phyloP scores from a whole-genome alignment of 1,139 yeast species.

The Barnettozyma hawaiiensis region DNA sequence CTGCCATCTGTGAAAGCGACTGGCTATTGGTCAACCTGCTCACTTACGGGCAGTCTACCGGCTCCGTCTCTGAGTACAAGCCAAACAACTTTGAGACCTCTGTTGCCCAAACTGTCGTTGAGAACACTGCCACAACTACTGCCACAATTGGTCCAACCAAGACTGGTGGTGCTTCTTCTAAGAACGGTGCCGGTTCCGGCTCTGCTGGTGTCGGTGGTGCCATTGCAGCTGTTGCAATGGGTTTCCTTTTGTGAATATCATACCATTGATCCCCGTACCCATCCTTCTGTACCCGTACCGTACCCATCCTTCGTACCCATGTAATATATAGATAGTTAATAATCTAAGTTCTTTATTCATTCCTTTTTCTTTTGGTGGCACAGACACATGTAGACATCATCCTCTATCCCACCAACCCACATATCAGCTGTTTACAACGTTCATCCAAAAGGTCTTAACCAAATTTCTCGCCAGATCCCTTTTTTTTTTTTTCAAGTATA shows the following conservation, averaged over 20 bases:
- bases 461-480: too few relatives aligned
- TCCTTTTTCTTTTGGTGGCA: too few relatives aligned
- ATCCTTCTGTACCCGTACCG: neutral
- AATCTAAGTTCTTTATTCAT: too few relatives aligned
- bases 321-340: too few relatives aligned
- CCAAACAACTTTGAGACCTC: conserved; percentile 17
- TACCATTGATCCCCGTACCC: neutral
- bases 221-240: conserved; percentile 4
- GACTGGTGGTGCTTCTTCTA: conserved; percentile 7
- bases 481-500: too few relatives aligned
- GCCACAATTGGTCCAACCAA: conserved; percentile 6
- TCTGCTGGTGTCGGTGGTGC: neutral
- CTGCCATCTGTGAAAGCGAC: conserved; percentile 15
- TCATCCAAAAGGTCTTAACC: too few relatives aligned
- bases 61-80: conserved; percentile 11
- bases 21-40: conserved; percentile 18
- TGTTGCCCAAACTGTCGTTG: conserved; percentile 20
- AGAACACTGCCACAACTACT: conserved; percentile 18
- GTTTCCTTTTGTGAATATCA: neutral
- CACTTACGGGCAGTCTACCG: conserved; percentile 9
- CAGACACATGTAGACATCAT: too few relatives aligned
- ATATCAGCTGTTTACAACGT: too few relatives aligned
- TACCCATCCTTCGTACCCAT: too few relatives aligned
- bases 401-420: too few relatives aligned
- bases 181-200: conserved; percentile 3